These are phyloP conservation scores for Corymbia calophylla DNA, from an alignment of 441 rosid genomes.

Conservation along the genomic window DNA sequence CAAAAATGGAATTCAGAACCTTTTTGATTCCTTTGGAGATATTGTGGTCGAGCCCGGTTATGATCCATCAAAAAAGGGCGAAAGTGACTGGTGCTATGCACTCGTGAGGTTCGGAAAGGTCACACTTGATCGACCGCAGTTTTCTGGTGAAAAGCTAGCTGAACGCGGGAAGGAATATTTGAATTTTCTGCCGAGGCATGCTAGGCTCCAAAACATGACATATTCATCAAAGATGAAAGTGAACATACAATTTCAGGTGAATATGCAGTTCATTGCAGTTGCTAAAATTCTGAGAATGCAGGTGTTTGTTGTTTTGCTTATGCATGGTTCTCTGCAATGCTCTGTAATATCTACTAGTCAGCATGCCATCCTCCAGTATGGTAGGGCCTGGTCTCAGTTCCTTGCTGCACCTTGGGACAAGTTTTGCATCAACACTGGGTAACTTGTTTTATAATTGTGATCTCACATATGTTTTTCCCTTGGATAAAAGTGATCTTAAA, in stretches of 20 bases:
- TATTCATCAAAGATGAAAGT: constrained; percentile 66
- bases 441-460: not conserved
- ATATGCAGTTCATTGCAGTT: not conserved
- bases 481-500: not conserved
- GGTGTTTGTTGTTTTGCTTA: not conserved
- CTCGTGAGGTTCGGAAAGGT: constrained; percentile 55
- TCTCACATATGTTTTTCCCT: not conserved
- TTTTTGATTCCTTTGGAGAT: constrained; percentile 56
- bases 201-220: constrained; percentile 88
- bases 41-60: constrained; percentile 52
- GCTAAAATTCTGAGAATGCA: not conserved
- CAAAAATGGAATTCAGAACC: constrained; percentile 44
- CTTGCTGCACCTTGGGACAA: not conserved
- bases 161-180: constrained; percentile 23
- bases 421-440: not conserved
- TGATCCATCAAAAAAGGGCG: constrained; percentile 64
- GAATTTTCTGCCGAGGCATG: constrained; percentile 63
- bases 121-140: constrained; percentile 44
- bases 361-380: not conserved
- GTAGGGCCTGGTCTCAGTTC: not conserved
- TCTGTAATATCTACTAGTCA: not conserved
- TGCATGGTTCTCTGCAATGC: not conserved
- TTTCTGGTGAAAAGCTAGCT: constrained; percentile 21
- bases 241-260: constrained; percentile 62
- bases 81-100: constrained; percentile 49